These are phyloP conservation scores for Omphalotus olearius DNA, from an alignment of 1,284 basidiomycete genomes.

Conservation along the genomic window DNA sequence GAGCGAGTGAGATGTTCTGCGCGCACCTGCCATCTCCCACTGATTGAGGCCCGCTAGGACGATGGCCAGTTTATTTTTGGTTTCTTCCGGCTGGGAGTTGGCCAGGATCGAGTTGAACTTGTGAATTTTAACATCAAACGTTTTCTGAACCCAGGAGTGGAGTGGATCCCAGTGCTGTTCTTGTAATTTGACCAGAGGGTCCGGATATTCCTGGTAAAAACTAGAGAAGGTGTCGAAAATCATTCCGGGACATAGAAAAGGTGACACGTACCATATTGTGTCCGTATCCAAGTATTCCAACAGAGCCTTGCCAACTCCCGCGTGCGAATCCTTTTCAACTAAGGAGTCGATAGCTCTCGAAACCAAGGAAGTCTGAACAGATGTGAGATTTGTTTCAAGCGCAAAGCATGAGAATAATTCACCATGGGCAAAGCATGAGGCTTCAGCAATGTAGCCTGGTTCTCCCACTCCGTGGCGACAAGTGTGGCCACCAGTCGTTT, in stretches of 20 bases:
- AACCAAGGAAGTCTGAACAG: conserved; percentile 78
- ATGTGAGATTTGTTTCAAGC: conserved; percentile 6
- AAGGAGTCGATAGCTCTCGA: conserved; percentile 88
- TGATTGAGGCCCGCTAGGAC: conserved; percentile 64
- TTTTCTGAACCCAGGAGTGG: conserved; percentile 70
- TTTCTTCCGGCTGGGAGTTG: conserved; percentile 64
- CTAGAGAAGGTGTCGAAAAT: conserved; percentile 34
- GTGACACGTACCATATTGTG: conserved; percentile 75
- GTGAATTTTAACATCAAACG: conserved; percentile 64
- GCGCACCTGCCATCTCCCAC: conserved; percentile 88
- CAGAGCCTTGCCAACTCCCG: conserved; percentile 70
- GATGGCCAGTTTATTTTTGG: conserved; percentile 54
- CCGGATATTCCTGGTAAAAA: conserved; percentile 81
- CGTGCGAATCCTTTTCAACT: conserved; percentile 48
- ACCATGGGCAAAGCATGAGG: conserved; percentile 92
- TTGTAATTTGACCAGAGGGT: conserved; percentile 77
- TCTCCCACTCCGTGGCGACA: conserved; percentile 95
- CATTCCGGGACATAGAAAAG: not conserved
- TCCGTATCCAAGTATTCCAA: conserved; percentile 93
- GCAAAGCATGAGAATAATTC: conserved; percentile 22
- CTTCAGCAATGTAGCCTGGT: conserved; percentile 83
- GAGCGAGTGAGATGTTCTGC: not conserved
- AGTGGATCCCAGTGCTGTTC: conserved; percentile 89
- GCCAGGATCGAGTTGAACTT: conserved; percentile 68
- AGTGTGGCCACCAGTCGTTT: conserved; percentile 77